Base-by-base conservation (phyloP, 371 early-diverging fungal genomes). In the Apophysomyces ossiformis region DNA sequence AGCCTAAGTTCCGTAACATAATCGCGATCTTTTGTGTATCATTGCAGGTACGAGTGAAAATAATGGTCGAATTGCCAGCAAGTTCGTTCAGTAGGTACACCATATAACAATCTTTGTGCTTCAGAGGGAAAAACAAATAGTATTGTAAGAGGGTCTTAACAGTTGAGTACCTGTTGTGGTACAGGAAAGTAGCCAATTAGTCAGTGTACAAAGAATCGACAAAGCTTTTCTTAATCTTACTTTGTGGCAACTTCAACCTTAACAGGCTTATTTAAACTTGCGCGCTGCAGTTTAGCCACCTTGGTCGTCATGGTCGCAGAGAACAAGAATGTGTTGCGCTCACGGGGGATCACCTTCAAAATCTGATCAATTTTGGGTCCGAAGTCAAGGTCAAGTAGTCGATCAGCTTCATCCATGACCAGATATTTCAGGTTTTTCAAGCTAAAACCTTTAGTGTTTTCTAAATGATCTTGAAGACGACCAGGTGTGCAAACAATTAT, bases 351-450 rank as follows among this genome's bases (percentile, higher is more conserved):
- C n/a, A 90, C 94, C 61, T 92, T 91, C 38, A 98, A 80, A 58
- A 99, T 95, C 69, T 94, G 92, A 71, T 97, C 96, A 71, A 99
- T 96, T 69, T 95, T 94, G 43, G 95, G 93, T 56, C 96, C 98
- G 78, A 99, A 99, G 76, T 97, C 99, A 89, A 96, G 90, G 69
- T 97, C 97, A 71, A 98, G 83, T 58, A 98, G 84, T 60, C 96
- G 93, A 87, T 99, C 99, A 5, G 99, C 99, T 85, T 99, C 99
- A 69, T 99, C 99, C 88, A 99, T 89, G 13, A 99, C 93, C 72
- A 99, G 75, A 70, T 93, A 97, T 77, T 96, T 95, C 21, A 99
- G 76, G 18, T 84, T 87, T 58, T 90, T 86, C 74, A 98, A 77
- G 54, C 85, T 93, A 74, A 96, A 96, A 41, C 96, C 96, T 70